Evolutionary conservation across 495 filamentous ascomycete genomes (phyloP), one percentile per base, ranked within the genome.

Genomic region (Pyronema domesticum): DNA sequence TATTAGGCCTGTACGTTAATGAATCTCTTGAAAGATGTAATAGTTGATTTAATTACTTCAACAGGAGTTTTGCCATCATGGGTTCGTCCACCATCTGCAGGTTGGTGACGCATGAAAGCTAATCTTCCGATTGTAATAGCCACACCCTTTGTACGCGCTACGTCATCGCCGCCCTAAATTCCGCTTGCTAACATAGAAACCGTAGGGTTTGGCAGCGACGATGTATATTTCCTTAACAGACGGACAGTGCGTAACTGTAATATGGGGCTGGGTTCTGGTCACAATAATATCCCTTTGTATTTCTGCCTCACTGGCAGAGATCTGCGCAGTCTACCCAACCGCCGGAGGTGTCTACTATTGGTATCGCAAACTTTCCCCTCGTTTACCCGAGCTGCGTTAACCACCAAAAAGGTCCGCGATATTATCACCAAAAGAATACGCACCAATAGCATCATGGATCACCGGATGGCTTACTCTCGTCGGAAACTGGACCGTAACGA

Each of bases 221-320:
- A 70, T 83, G 54, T 78, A 76, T 64, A 80, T 82, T 59, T 76
- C 78, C 4, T 71, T 85, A 14, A 73, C 72, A 36, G 78, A 82
- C 59, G 80, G 81, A 40, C 77, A 81, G 61, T 72, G 69, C 67
- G 76, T 73, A 14, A 71, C 70, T 19, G 62, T 73, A 34, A 55
- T 73, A 46, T 73, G 65, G 58, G 70, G 71, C 11, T 73, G 70
- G 70, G 63, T 72, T n/a, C 60, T 72, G 35, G 68, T 73, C 17
- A 68, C 67, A 15, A 51, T 70, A 9, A 70, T 73, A 40, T 69
- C 67, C 1, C 59, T 73, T 13, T 54, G 59, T 13, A 71, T 73
- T 42, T 69, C 70, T 9, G 68, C 70, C 7, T 70, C 69, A 17
- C 64, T 73, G 18, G 70, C 68, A 3, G 70, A 73, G 56, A 73